Evolutionary conservation across 371 early-diverging fungal genomes (phyloP).

Genomic region (Actinomortierella ambigua): DNA sequence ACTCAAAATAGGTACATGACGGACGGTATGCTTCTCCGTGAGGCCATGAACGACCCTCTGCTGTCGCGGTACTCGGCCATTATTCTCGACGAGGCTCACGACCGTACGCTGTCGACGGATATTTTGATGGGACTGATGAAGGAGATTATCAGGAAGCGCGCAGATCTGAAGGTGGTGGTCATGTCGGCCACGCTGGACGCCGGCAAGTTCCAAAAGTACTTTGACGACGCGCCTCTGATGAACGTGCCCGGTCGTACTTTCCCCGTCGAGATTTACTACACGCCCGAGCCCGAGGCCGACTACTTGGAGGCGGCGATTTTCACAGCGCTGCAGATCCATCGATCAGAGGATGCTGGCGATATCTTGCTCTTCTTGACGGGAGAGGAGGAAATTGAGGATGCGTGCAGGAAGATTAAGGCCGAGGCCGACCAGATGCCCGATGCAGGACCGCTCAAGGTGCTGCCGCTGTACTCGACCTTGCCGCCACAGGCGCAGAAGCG

Average conservation of each 20-base stretch:
- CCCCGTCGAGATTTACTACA: conserved; percentile 88
- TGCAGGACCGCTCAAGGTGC: conserved; percentile 56
- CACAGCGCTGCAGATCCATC: conserved; percentile 90
- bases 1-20: conserved; percentile 76
- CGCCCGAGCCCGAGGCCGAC: conserved; percentile 84
- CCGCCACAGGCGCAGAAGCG: conserved; percentile 92
- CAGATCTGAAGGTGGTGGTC: conserved; percentile 88
- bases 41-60: conserved; percentile 94
- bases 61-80: conserved; percentile 88
- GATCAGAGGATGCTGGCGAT: conserved; percentile 85
- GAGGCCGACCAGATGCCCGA: conserved; percentile 65
- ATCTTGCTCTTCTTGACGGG: conserved; percentile 94
- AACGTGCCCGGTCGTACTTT: conserved; percentile 93
- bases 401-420: conserved; percentile 63
- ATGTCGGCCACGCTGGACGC: conserved; percentile 99
- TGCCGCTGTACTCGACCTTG: conserved; percentile 92
- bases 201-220: conserved; percentile 89
- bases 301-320: conserved; percentile 92
- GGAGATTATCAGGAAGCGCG: conserved; percentile 67
- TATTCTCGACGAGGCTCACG: conserved; percentile 99
- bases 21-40: conserved; percentile 98
- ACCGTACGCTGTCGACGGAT: conserved; percentile 95
- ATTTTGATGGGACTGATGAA: conserved; percentile 96
- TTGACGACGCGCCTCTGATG: conserved; percentile 63
- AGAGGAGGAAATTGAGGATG: conserved; percentile 91